Base-by-base conservation (phyloP, 257 asterid species). In the Solanum chmielewskii region DNA sequence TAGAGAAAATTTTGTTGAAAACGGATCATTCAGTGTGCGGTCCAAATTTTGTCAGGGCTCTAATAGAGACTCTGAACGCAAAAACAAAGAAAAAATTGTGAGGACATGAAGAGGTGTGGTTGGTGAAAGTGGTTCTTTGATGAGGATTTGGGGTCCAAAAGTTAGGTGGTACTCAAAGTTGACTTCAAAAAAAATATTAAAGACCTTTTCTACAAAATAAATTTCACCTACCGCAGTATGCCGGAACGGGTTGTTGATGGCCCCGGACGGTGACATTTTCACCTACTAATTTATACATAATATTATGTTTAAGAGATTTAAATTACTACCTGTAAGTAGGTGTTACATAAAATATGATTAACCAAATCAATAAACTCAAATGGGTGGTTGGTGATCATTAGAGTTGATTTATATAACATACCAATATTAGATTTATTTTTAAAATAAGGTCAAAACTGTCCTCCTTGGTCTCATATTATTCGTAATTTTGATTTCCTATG, bases 61-160 rank as follows among this genome's bases (percentile, higher is more conserved):
- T 44, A 42, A 42, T 42, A 3, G 11, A 13, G 14, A 3, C 47
- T 44, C 4, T 4, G 1, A 44, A 44, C 14, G 3, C 11, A 0
- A 3, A 18, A 14, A 18, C 15, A 2, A 8, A 3, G 13, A 10
- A 42, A 42, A 42, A 83, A 37, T 74, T 31, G 10, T 64, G 77
- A 68, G 90, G 68, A 64, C 83, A 90, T 80, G 85, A 80, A 47
- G 44, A 80, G 44, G 85, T 88, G 93, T 77, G 93, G 94, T 94
- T 91, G 98, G 96, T 94, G 90, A 92, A 93, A 91, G 82, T 35
- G 41, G 73, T 70, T 37, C 91, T 84, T 62, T 11, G 76, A 16
- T 3, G 76, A 84, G 83, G 89, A 18, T 16, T 84, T 85, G 91
- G 93, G 91, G 85, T 18, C 68, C 68, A 16, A 80, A 41, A 86